phyloP scores from a whole-genome alignment of 2,329 filamentous ascomycete genomes.

The Xylariaceae sp. region DNA sequence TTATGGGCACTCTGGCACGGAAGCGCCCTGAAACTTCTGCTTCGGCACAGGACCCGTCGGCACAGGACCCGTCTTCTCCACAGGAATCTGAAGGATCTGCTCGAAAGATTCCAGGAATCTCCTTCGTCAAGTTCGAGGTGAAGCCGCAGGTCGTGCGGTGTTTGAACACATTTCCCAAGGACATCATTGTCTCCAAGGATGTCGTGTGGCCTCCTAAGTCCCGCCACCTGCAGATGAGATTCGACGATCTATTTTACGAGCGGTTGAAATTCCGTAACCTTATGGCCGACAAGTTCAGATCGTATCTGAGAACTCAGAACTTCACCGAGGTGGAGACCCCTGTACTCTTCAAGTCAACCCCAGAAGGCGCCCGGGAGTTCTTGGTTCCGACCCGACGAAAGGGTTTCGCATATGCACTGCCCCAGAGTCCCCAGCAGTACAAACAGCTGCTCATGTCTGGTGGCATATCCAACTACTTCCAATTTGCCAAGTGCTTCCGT shows the following conservation, averaged over 20 bases:
- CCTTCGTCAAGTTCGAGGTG: slow-evolving; percentile 39
- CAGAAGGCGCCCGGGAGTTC: slow-evolving; percentile 92
- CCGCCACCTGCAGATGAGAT: slow-evolving; percentile 80
- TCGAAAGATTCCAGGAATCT: neutral
- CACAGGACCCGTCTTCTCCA: neutral
- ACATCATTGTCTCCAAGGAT: slow-evolving; percentile 70
- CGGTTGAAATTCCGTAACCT: slow-evolving; percentile 66
- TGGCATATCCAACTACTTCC: slow-evolving; percentile 76
- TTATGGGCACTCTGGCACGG: slow-evolving; percentile 36
- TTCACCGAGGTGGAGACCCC: slow-evolving; percentile 82
- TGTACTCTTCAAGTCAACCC: slow-evolving; percentile 92
- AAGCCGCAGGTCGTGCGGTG: slow-evolving; percentile 56
- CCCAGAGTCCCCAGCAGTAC: slow-evolving; percentile 96
- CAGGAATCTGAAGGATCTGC: neutral
- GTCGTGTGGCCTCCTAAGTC: slow-evolving; percentile 68
- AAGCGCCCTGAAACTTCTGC: neutral
- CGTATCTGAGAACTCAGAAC: slow-evolving; percentile 46
- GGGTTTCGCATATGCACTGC: slow-evolving; percentile 80
- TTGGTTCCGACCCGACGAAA: slow-evolving; percentile 76
- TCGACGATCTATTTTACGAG: slow-evolving; percentile 59
- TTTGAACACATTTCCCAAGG: slow-evolving; percentile 67
- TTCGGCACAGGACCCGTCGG: too few relatives aligned
- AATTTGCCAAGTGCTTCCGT: slow-evolving; percentile 90
- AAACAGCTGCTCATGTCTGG: slow-evolving; percentile 97
- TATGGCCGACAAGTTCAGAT: slow-evolving; percentile 33